These are phyloP conservation scores for Tylopilus vinaceipallidus DNA, from an alignment of 768 basidiomycete genomes.

Conservation along the genomic window DNA sequence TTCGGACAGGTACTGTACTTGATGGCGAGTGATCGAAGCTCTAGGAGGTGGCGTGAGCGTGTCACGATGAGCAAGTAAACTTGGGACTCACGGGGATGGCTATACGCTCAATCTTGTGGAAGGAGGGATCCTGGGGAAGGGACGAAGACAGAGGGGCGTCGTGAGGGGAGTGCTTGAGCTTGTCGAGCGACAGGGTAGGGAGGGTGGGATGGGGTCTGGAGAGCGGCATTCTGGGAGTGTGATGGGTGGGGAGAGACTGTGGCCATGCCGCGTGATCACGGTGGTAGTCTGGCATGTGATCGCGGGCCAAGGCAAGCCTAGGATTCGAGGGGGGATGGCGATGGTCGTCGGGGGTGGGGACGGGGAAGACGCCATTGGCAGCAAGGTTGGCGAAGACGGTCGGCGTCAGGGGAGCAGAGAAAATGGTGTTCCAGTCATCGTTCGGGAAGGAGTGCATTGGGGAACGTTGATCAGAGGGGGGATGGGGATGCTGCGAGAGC, in stretches of 20 bases:
- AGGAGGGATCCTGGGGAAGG: conserved; percentile 8
- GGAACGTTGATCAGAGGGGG: conserved; percentile 10
- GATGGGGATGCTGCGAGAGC: conserved; percentile 15
- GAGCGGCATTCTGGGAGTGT: conserved; percentile 26
- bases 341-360: conserved; percentile 32
- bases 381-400: conserved; percentile 59
- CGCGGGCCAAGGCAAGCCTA: conserved; percentile 15
- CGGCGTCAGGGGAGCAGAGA: conserved; percentile 62
- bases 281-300: conserved; percentile 15
- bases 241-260: conserved; percentile 20
- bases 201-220: conserved; percentile 33
- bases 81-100: conserved; percentile 13
- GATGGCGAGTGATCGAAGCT: conserved; percentile 20
- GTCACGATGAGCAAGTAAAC: background rate
- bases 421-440: conserved; percentile 56
- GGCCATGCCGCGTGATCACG: conserved; percentile 30
- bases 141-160: conserved; percentile 16
- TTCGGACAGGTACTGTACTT: conserved; percentile 9
- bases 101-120: conserved; percentile 19
- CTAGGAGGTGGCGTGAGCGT: conserved; percentile 13
- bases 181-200: conserved; percentile 9
- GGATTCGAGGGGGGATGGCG: conserved; percentile 24
- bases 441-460: conserved; percentile 25
- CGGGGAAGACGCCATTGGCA: conserved; percentile 55
- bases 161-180: conserved; percentile 23